Evolutionary conservation across 306 rosid species (phyloP).

Genomic region (Lathyrus sativus): DNA sequence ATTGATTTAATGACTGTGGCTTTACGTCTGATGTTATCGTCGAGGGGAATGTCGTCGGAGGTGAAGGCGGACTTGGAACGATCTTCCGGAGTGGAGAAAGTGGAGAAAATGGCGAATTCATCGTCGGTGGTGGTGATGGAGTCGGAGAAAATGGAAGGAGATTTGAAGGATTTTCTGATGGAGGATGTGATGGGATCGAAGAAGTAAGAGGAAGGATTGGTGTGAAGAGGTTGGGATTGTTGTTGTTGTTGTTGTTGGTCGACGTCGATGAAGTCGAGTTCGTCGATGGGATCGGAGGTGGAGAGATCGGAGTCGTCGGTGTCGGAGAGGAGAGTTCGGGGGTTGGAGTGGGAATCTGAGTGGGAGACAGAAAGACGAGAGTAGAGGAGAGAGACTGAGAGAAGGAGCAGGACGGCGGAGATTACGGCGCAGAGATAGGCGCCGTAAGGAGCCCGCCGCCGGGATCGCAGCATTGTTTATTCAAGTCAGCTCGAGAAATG

Average conservation of each 20-base stretch:
- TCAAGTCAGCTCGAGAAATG: too few relatives aligned
- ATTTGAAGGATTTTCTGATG: constrained; percentile 56
- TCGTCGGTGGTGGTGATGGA: constrained; percentile 35
- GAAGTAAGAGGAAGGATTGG: constrained; percentile 49
- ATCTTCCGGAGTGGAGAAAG: constrained; percentile 48
- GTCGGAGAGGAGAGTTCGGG: constrained; percentile 35
- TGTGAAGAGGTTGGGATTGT: neutral
- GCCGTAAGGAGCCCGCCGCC: constrained; percentile 75
- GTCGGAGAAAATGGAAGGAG: constrained; percentile 38
- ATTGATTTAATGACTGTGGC: constrained; percentile 40
- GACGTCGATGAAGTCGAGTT: constrained; percentile 59
- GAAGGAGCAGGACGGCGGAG: constrained; percentile 68
- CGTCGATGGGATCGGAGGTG: constrained; percentile 67
- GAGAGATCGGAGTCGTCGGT: constrained; percentile 43
- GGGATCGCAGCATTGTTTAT: constrained; percentile 46
- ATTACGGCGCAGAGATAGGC: constrained; percentile 62
- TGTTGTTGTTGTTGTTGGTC: constrained; percentile 36
- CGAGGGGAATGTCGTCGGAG: constrained; percentile 83
- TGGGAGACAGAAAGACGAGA: constrained; percentile 69
- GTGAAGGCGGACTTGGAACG: constrained; percentile 59
- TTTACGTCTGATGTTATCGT: constrained; percentile 50
- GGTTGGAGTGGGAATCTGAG: constrained; percentile 36
- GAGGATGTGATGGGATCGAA: constrained; percentile 71
- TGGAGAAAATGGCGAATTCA: constrained; percentile 14
- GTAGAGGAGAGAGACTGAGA: constrained; percentile 82